Conservation (phyloP, 371 early-diverging fungal species). For the Mucor racemosus region DNA sequence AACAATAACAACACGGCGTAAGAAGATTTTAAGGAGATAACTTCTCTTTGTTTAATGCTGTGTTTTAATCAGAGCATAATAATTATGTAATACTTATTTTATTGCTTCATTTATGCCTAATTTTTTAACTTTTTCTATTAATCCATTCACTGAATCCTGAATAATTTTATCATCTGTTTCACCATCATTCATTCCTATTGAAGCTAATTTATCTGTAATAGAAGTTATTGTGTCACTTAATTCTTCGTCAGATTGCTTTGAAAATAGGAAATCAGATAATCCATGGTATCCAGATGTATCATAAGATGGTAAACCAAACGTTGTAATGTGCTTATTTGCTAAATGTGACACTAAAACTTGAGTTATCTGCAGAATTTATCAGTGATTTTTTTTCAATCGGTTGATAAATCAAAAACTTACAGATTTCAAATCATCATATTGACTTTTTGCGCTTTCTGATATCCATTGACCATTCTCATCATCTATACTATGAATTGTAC, state of each 20-base stretch:
- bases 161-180: slow-evolving; percentile 16
- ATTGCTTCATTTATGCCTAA: slow-evolving; percentile 32
- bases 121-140: slow-evolving; percentile 49
- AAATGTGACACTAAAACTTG: slow-evolving; percentile 49
- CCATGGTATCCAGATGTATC: slow-evolving; percentile 28
- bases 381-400: not conserved
- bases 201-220: slow-evolving; percentile 29
- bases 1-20: not conserved
- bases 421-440: slow-evolving; percentile 45
- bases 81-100: slow-evolving; percentile 9
- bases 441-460: slow-evolving; percentile 30
- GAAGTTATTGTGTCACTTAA: slow-evolving; percentile 34
- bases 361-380: slow-evolving; percentile 35
- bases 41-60: not conserved
- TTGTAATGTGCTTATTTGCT: slow-evolving; percentile 43
- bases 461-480: slow-evolving; percentile 8
- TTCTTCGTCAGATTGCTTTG: slow-evolving; percentile 29
- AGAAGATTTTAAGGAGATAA: not conserved
- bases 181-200: slow-evolving; percentile 22
- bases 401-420: slow-evolving; percentile 23
- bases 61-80: slow-evolving; percentile 5
- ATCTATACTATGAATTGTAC: slow-evolving; percentile 4
- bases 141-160: slow-evolving; percentile 36
- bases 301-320: slow-evolving; percentile 34
- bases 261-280: slow-evolving; percentile 40